Percentiles rank a stretch among this genome's conserved stretches.
Evolutionary conservation across 1,284 basidiomycete genomes (phyloP).

Genomic region (Heliocybe sulcata): DNA sequence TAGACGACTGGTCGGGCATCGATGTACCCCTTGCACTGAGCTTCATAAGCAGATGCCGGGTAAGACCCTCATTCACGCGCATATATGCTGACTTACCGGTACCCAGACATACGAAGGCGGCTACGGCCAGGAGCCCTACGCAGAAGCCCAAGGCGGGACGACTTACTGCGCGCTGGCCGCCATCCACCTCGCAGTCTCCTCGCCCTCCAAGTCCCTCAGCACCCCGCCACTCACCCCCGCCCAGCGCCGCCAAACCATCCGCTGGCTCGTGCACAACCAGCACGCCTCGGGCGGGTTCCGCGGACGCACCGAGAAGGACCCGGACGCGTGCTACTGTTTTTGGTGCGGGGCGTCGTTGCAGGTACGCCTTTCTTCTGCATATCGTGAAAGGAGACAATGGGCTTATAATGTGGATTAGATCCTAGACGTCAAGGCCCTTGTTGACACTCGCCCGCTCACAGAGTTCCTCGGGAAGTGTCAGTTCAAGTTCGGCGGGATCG

Average conservation of each 20-base stretch:
- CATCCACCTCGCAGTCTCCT: slow-evolving; percentile 42
- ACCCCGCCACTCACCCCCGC: slow-evolving; percentile 25
- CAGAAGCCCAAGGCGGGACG: slow-evolving; percentile 90
- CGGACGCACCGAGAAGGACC: slow-evolving; percentile 79
- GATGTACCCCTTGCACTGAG: slow-evolving; percentile 49
- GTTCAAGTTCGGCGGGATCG: slow-evolving; percentile 80
- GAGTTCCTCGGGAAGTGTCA: slow-evolving; percentile 71
- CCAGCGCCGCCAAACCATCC: slow-evolving; percentile 49
- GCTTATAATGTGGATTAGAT: slow-evolving; percentile 36
- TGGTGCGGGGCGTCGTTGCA: slow-evolving; percentile 82
- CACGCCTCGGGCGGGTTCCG: slow-evolving; percentile 67
- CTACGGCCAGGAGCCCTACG: slow-evolving; percentile 75
- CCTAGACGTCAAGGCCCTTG: slow-evolving; percentile 45
- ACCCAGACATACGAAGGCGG: slow-evolving; percentile 87
- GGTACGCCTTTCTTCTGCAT: slow-evolving; percentile 27
- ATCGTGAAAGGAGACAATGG: neutral
- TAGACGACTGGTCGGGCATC: slow-evolving; percentile 74
- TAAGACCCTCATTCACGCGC: slow-evolving; percentile 26
- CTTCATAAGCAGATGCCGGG: slow-evolving; percentile 68
- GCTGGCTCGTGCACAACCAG: slow-evolving; percentile 77
- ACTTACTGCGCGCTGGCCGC: slow-evolving; percentile 89
- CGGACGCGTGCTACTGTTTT: slow-evolving; percentile 93
- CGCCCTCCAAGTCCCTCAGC: slow-evolving; percentile 2
- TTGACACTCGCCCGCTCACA: slow-evolving; percentile 49
- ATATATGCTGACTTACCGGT: neutral